Base-by-base conservation (phyloP, 1,284 basidiomycete genomes). In the Clitocybe nebularis region DNA sequence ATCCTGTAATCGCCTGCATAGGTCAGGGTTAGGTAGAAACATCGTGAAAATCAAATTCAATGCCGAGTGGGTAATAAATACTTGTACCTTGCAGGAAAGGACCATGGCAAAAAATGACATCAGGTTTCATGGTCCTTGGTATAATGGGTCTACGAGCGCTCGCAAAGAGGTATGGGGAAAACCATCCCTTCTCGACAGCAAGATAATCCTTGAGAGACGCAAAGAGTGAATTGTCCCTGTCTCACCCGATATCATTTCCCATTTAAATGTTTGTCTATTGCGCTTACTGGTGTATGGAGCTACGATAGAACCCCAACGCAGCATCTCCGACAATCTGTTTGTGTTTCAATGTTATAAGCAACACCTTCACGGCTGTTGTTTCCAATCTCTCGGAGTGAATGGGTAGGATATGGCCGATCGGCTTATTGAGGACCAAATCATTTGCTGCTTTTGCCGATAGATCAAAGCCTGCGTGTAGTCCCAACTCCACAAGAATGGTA, bases 101-200 rank as follows among this genome's bases (percentile, higher is more conserved):
- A 1, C 77, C 77, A 56, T 83, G 78, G 49, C 76, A 81, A 53
- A 82, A 82, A n/a, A 81, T 60, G 5, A 83, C 60, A 57, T 83
- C 81, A 19, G 81, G 79, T 55, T 71, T 80, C 71, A 82, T 77
- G 9, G 69, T 69, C 26, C 81, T 67, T 0, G 76, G 79, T 44
- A 79, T 82, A 50, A 75, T 67, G 2, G 79, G 79, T 40, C 78
- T 59, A 11, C 77, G 67, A 5, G 69, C 71, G 45, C 77, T 81
- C 3, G 79, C 79, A 52, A 81, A 83, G 0, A 83, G 64, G 54
- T 82, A 82, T 0, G 81, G 77, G 17, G 72, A 77, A 59, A 82
- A 80, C 79, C 79, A 81, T 9, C 79, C 80, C 54, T 82, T 82
- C 58, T 80, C 74, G 3, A 75, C 63, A 0, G 78, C 70, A 41